phyloP scores from a whole-genome alignment of 1,139 yeast species.

The Debaryomycetaceae sp. region DNA sequence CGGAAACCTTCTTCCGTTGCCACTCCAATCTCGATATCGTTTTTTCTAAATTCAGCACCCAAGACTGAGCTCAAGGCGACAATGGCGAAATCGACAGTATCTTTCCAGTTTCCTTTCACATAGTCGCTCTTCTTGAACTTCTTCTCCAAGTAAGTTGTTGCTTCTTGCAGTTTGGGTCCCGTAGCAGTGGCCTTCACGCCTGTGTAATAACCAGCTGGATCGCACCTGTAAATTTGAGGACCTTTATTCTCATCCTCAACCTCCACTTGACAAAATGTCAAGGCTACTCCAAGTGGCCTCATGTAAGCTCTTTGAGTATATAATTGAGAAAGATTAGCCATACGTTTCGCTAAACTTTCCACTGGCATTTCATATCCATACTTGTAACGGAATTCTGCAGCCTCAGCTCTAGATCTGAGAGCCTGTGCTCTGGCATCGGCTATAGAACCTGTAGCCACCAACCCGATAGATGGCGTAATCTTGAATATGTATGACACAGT shows the following conservation, averaged over 20 bases:
- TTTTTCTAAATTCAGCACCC: slow-evolving; percentile 90
- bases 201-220: slow-evolving; percentile 95
- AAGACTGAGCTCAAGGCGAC: slow-evolving; percentile 79
- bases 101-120: slow-evolving; percentile 83
- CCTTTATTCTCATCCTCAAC: slow-evolving; percentile 78
- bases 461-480: slow-evolving; percentile 79
- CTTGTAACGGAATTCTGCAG: slow-evolving; percentile 90
- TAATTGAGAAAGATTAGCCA: slow-evolving; percentile 92
- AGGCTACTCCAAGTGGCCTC: slow-evolving; percentile 95
- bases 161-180: slow-evolving; percentile 97
- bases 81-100: slow-evolving; percentile 86
- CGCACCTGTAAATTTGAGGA: slow-evolving; percentile 89
- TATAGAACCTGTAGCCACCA: slow-evolving; percentile 93
- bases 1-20: slow-evolving; percentile 72
- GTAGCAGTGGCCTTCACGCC: slow-evolving; percentile 92
- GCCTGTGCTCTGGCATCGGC: slow-evolving; percentile 96
- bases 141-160: slow-evolving; percentile 86
- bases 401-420: slow-evolving; percentile 85
- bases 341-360: slow-evolving; percentile 86
- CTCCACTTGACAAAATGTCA: slow-evolving; percentile 76
- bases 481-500: slow-evolving; percentile 84
- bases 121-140: slow-evolving; percentile 74
- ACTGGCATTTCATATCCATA: slow-evolving; percentile 98
- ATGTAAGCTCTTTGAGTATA: slow-evolving; percentile 98
- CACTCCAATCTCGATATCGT: slow-evolving; percentile 90